Evolutionary conservation across 208 protist genomes (phyloP), one percentile per base, ranked within the genome.

Genomic region (Spongospora subterranea): DNA sequence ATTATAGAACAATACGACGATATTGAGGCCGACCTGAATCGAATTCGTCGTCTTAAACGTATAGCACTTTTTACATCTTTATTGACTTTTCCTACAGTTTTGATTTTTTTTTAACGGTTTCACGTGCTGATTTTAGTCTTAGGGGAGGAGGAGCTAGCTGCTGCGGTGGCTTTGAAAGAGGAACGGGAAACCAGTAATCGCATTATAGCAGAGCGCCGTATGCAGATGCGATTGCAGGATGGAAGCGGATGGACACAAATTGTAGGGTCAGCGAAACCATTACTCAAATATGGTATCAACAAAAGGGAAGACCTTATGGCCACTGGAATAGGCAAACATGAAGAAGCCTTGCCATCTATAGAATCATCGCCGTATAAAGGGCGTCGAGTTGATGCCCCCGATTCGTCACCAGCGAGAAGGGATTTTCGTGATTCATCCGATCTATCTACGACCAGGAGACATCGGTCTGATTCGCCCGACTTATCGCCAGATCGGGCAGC

Each of bases 181-280:
- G 40, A 6, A 6, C 17, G 13, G 17, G 71, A 82, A n/a, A n/a
- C 71, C 17, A 6, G 40, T 35, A 20, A 17, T 35, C 6, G n/a
- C 6, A n/a, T 20, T 20, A n/a, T 45, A 6, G 71, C 6, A 43
- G 35, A 82, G 40, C 6, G n/a, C 6, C 71, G 71, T 40, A 17
- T 45, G 6, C 71, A 45, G n/a, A 35, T 45, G 71, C 71, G 71
- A 35, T 20, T 39, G 13, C 71, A 82, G 35, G 71, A 82, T n/a
- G 71, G 71, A 35, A 82, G 71, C 71, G 71, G 71, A 6, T 82
- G 71, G 71, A 82, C 71, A 6, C 50, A 60, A 24, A 60, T 60
- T 60, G 50, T 24, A 60, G 50, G 6, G 13, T 24, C 50, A 29
- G 6, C 24, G 50, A 60, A 60, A 60, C 13, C 50, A 60, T 6